phyloP scores from a whole-genome alignment of 768 basidiomycete genomes.

The Tylopilus sp. region DNA sequence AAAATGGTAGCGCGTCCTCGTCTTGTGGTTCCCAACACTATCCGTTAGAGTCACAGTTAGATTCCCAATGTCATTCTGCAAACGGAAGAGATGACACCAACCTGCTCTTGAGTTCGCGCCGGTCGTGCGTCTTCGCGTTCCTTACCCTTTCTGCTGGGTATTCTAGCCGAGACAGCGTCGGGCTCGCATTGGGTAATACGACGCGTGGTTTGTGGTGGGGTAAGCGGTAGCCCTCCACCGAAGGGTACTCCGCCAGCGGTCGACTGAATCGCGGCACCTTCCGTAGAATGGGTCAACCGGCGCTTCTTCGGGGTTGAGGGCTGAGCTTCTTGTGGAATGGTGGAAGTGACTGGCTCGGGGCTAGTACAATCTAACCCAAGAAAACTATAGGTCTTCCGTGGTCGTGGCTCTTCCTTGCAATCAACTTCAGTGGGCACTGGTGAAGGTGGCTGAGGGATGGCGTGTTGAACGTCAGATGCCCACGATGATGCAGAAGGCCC shows the following conservation, averaged over 20 bases:
- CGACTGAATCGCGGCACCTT: neutral
- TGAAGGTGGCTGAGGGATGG: slow-evolving; percentile 23
- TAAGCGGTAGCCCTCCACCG: slow-evolving; percentile 10
- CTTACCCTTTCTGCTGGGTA: slow-evolving; percentile 25
- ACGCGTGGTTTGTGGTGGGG: slow-evolving; percentile 28
- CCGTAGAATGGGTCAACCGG: slow-evolving; percentile 4
- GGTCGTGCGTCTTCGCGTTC: slow-evolving; percentile 15
- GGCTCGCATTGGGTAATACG: neutral
- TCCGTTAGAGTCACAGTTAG: neutral
- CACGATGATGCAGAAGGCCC: neutral
- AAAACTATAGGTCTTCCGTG: slow-evolving; percentile 19
- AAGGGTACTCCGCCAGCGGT: neutral
- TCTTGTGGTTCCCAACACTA: slow-evolving; percentile 5
- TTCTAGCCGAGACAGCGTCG: neutral
- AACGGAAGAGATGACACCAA: slow-evolving; percentile 8
- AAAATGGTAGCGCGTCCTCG: slow-evolving; percentile 21
- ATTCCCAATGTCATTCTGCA: neutral
- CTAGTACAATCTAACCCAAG: slow-evolving; percentile 18
- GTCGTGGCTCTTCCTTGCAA: slow-evolving; percentile 12
- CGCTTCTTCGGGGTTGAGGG: slow-evolving; percentile 27
- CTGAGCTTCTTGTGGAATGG: slow-evolving; percentile 12
- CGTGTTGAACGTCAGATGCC: neutral
- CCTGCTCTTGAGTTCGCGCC: slow-evolving; percentile 5
- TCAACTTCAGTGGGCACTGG: slow-evolving; percentile 26
- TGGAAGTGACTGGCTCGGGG: slow-evolving; percentile 8